Base-by-base conservation (phyloP, 176 grass and related monocot genomes). In the Hordeum marinum region DNA sequence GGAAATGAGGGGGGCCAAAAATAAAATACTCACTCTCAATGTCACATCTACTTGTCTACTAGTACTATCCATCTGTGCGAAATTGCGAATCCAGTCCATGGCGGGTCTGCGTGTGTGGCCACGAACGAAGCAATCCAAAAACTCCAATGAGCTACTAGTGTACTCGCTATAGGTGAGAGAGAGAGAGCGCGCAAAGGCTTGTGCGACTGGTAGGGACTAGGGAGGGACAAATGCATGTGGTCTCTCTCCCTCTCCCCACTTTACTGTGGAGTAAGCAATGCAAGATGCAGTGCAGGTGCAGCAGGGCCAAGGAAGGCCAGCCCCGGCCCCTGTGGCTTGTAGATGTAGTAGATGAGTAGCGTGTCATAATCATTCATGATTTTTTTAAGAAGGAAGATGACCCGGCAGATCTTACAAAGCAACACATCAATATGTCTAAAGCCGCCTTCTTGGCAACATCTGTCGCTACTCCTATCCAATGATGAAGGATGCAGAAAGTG, bases 151-250 rank as follows among this genome's bases (percentile, higher is more conserved):
- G 45, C 46, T 50, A 50, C 11, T 50, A 48, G 4, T 36, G 6
- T 5, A 46, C n/a, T n/a, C n/a, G n/a, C 29, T 29, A 29, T 29
- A 2, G 2, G 12, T 13, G 12, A 11, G 41, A 40, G 13, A 15
- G 74, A 72, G 18, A 32, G 40, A 9, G 9, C 39, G 39, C 39
- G 39, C 65, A 72, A 83, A 48, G 43, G 75, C 89, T 87, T 63
- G 89, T 87, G 89, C 84, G 76, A 59, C 37, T 45, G 14, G 43
- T 46, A 11, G 41, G 14, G 75, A 87, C 11, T 46, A 11, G 41
- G 14, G 75, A 87, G 25, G 68, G 85, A 87, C 85, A 90, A 41
- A 79, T 54, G 85, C 89, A 91, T 91, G 89, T 18, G 70, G 23
- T 73, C 68, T 39, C 39, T 39, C 9, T 37, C 34, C 32, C 31